Base-by-base conservation (phyloP, 2,329 filamentous ascomycete species). In the Biscogniauxia marginata region DNA sequence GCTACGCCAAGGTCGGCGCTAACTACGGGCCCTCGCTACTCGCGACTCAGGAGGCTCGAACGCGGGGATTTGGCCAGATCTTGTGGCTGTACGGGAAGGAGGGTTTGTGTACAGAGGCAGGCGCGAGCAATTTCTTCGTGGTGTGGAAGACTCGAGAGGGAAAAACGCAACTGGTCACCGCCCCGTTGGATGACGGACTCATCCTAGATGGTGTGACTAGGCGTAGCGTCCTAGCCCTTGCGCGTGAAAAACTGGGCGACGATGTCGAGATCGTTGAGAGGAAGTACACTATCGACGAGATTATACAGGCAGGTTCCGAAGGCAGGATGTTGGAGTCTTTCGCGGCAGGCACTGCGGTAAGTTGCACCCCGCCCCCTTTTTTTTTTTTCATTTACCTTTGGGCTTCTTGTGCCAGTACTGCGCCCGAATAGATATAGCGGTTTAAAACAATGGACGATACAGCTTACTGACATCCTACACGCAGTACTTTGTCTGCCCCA, bases 141-240 rank as follows among this genome's bases (percentile, higher is more conserved):
- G 78, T 96, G 11, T 92, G 89, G 90, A 82, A 80, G 69, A 83
- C 81, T 48, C 83, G 80, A 70, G 82, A 87, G 64, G 86, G 83
- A 7, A 82, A 79, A 65, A 69, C 82, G 21, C 81, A 95, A 77
- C 79, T 97, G 25, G 80, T 96, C 54, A 97, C 93, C 2, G 91
- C 93, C 2, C 90, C 91, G 7, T 75, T 97, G 46, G 88, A 89
- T 56, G 90, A 91, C 68, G 85, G 88, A 68, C 81, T 96, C 58
- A 96, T 97, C 64, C 80, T 97, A 3, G 89, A 93, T 60, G 93
- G 93, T 61, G 87, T 97, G 9, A 97, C 92, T n/a, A 81, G 93
- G 52, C 81, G 89, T 53, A 93, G 89, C 65, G 85, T 93, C 19
- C 73, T 96, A 34, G 86, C 93, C 63, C 79, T 96, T 19, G 87